phyloP scores from a whole-genome alignment of 306 rosid genomes.

The Prunus mume region DNA sequence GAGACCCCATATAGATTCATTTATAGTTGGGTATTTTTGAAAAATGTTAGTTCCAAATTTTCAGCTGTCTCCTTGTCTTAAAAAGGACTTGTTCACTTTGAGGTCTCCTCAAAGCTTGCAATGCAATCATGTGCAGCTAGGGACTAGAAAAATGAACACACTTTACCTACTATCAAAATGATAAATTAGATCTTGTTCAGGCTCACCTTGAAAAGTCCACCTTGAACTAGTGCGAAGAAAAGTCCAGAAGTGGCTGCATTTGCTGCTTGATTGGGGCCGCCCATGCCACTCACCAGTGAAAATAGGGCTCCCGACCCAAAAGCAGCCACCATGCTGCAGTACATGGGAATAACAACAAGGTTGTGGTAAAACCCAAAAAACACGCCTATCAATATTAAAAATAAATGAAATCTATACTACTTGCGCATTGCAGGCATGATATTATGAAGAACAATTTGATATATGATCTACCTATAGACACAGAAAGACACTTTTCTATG shows the following conservation, averaged over 20 bases:
- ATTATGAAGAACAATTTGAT: not conserved
- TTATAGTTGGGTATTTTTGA: conserved; percentile 2
- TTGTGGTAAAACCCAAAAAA: conserved; percentile 10
- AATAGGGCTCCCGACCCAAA: conserved; percentile 96
- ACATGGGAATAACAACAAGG: conserved; percentile 8
- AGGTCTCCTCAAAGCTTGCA: not conserved
- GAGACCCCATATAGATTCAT: not conserved
- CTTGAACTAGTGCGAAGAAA: conserved; percentile 91
- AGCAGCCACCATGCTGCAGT: conserved; percentile 89
- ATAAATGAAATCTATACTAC: not conserved
- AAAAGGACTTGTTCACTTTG: not conserved
- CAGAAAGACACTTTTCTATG: not conserved
- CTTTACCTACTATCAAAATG: not conserved
- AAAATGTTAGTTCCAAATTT: not conserved
- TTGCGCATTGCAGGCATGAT: not conserved
- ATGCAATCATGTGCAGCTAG: not conserved
- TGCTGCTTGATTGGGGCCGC: conserved; percentile 78
- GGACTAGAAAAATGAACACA: conserved; percentile 9
- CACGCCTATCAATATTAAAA: not conserved
- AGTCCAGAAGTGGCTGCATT: conserved; percentile 90
- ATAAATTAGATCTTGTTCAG: not conserved
- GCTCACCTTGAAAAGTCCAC: conserved; percentile 91
- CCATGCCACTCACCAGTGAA: conserved; percentile 90
- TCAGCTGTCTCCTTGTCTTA: not conserved
- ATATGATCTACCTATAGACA: not conserved